Percentiles rank a stretch among this genome's conserved stretches.
These are phyloP conservation scores for Dactylellina sp. DNA, from an alignment of 2,329 filamentous ascomycete genomes.

Conservation along the genomic window DNA sequence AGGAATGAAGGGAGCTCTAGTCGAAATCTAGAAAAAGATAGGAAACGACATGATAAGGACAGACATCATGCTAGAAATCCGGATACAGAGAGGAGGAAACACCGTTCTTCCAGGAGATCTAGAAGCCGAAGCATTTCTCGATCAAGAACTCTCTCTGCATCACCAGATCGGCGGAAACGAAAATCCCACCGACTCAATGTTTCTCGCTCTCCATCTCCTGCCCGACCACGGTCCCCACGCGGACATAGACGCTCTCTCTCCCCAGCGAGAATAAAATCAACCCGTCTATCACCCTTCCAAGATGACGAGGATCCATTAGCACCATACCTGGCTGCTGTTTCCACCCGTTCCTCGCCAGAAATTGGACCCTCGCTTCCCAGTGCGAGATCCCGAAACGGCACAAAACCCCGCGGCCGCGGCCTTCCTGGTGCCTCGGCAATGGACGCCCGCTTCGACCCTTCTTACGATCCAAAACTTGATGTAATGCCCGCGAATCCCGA, in stretches of 20 bases:
- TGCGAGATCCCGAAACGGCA: neutral
- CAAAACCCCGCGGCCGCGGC: conserved; percentile 42
- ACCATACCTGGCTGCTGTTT: conserved; percentile 23
- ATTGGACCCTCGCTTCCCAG: conserved; percentile 77
- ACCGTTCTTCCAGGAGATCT: conserved; percentile 56
- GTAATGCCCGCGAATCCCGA: conserved; percentile 67
- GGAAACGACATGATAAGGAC: conserved; percentile 31
- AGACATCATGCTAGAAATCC: conserved; percentile 48
- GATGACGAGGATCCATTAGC: conserved; percentile 43
- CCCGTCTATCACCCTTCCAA: neutral
- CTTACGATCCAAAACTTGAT: conserved; percentile 72
- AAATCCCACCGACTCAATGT: conserved; percentile 18
- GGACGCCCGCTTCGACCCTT: conserved; percentile 80
- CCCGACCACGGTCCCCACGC: too few relatives aligned
- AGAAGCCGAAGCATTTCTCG: conserved; percentile 21
- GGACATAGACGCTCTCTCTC: conserved; percentile 33
- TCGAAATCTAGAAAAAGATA: conserved; percentile 25
- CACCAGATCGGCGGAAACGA: conserved; percentile 39
- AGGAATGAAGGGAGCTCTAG: conserved; percentile 13
- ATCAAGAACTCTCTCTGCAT: conserved; percentile 37
- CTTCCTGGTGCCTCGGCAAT: conserved; percentile 73
- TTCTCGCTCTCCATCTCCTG: conserved; percentile 27
- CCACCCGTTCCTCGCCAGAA: conserved; percentile 69
- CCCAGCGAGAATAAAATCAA: neutral
- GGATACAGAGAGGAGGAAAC: conserved; percentile 17